phyloP scores from a whole-genome alignment of 257 asterid genomes.

The Solanum piurae region DNA sequence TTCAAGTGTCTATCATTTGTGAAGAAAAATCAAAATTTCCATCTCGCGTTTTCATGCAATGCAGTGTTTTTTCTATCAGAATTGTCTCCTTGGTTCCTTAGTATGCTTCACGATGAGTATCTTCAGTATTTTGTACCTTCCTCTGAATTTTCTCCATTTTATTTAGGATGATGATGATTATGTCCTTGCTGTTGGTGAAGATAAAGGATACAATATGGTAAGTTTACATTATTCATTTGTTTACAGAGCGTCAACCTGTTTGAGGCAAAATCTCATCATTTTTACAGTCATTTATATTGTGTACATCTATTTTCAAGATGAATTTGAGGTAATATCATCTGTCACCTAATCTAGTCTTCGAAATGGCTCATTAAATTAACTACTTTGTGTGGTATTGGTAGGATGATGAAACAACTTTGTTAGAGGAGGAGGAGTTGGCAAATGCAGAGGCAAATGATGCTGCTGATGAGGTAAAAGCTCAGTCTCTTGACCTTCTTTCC shows the following conservation, averaged over 20 bases:
- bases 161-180: conserved; percentile 86
- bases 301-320: neutral
- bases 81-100: neutral
- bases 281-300: neutral
- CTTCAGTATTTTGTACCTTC: neutral
- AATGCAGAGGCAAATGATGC: conserved; percentile 45
- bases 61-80: neutral
- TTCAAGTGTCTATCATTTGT: neutral
- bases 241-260: neutral
- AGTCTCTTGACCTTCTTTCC: neutral
- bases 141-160: neutral
- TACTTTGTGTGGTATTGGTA: conserved; percentile 19
- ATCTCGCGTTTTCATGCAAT: neutral
- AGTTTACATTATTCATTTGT: conserved; percentile 1
- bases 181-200: conserved; percentile 55
- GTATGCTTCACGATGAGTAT: neutral
- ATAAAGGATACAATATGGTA: conserved; percentile 49
- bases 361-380: neutral
- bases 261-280: neutral
- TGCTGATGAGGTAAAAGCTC: conserved; percentile 49
- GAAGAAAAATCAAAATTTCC: neutral
- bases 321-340: neutral
- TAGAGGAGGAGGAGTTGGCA: conserved; percentile 86
- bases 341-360: neutral
- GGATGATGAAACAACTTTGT: conserved; percentile 94